Conservation (phyloP, 2,329 filamentous ascomycete species). For the Apiospora rasikravindrae region DNA sequence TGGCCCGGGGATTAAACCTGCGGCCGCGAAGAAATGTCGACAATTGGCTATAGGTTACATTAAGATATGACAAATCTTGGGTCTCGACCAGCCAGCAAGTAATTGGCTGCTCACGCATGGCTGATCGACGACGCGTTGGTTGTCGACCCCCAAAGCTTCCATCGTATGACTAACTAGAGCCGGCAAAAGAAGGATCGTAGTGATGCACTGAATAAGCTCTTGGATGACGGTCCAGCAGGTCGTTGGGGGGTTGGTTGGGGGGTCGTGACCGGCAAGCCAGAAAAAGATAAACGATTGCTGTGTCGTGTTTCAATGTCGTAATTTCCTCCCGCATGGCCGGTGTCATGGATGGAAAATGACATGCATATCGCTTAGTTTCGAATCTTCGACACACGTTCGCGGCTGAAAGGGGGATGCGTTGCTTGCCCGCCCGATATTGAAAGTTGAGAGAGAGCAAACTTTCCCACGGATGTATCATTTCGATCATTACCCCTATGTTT, state of each 20-base stretch:
- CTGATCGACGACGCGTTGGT: background rate
- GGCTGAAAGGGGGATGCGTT: background rate
- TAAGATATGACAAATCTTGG: background rate
- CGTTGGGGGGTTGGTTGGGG: background rate
- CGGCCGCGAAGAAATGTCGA: background rate
- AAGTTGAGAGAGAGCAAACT: background rate
- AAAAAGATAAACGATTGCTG: background rate
- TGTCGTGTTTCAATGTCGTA: background rate
- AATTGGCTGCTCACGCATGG: background rate
- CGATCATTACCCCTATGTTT: slow-evolving; percentile 5
- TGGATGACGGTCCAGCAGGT: background rate
- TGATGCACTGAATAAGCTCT: background rate
- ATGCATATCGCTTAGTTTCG: slow-evolving; percentile 16
- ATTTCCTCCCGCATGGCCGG: slow-evolving; percentile 9
- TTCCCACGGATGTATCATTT: background rate
- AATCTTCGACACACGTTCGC: slow-evolving; percentile 14
- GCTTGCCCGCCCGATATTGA: background rate
- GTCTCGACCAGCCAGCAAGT: background rate
- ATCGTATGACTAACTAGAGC: background rate
- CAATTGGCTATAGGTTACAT: background rate
- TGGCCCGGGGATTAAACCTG: background rate
- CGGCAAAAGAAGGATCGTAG: background rate
- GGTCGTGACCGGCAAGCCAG: background rate
- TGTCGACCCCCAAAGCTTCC: background rate
- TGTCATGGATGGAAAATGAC: slow-evolving; percentile 10